Base-by-base conservation (phyloP, 2,329 filamentous ascomycete species). In the Alternaria conjuncta region DNA sequence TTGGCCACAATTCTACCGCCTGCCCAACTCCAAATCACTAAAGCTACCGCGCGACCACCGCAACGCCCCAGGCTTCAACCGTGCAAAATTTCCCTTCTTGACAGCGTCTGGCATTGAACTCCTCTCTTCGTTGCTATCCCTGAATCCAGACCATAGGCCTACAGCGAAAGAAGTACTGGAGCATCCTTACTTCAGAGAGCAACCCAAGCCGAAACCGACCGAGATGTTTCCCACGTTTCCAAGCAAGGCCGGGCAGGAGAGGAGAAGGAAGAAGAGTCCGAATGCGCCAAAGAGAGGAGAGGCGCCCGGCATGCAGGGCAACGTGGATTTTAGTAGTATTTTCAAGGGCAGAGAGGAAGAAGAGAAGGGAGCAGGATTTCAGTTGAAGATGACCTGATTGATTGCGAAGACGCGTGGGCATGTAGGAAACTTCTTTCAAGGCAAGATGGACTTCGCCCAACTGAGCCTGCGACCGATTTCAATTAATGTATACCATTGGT, bases 151-250 rank as follows among this genome's bases (percentile, higher is more conserved):
- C 1, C 80, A 82, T 6, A 85, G 96, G 18, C 93, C 93, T 0
- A 86, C 87, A 2, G 93, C 95, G 1, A 84, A 84, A 54, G 87
- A 94, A 63, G 89, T 96, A 77, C 85, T 98, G 36, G 83, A 86
- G 51, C 93, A 97, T 79, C 85, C 89, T 36, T 99, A 97, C 79
- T 99, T 99, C 80, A 84, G 80, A 18, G 94, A 98, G 81, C 91
- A 96, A 71, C 96, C 96, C 1, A 92, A 92, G 64, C 93, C 94
- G 2, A 98, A 98, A 82, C 89, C 91, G 8, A 91, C 93, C 77
- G 91, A 91, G 72, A 91, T 99, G 90, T 98, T 99, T 77, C 96
- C 96, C 3, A 98, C 96, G 0, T 99, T 98, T 78, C 96, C 96
- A 0, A 96, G 92, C 72, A 97, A 97, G 80, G 96, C 96, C 0